Conservation (phyloP, 2,329 filamentous ascomycete genomes). For the Penicillium sp. region DNA sequence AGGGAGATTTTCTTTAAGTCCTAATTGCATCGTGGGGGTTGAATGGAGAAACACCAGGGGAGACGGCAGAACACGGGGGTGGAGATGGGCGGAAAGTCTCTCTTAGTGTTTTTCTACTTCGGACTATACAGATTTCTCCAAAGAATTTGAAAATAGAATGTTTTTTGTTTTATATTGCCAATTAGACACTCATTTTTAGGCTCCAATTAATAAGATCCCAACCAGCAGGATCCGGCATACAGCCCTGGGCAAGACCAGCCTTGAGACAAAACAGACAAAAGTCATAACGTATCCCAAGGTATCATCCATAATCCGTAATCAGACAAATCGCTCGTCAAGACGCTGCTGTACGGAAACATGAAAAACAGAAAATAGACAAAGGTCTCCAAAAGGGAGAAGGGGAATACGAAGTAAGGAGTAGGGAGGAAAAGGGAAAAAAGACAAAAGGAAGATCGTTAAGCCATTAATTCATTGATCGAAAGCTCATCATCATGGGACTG, state of each 20-base stretch:
- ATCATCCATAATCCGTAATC: slow-evolving; percentile 20
- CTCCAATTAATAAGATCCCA: slow-evolving; percentile 4
- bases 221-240: slow-evolving; percentile 8
- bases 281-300: slow-evolving; percentile 16
- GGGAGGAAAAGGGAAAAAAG: neutral
- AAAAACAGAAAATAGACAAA: slow-evolving; percentile 7
- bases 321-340: slow-evolving; percentile 21
- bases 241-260: neutral
- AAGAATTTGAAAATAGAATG: neutral
- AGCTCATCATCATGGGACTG: slow-evolving; percentile 30
- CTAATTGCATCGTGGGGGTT: slow-evolving; percentile 34
- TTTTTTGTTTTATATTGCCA: neutral
- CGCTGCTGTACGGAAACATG: slow-evolving; percentile 24
- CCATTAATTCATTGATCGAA: slow-evolving; percentile 38
- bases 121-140: neutral
- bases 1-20: slow-evolving; percentile 36
- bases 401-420: slow-evolving; percentile 5
- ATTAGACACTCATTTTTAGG: neutral
- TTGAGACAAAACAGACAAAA: slow-evolving; percentile 1
- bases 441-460: slow-evolving; percentile 16
- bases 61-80: slow-evolving; percentile 8
- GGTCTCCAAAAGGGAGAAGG: neutral
- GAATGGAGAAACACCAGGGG: slow-evolving; percentile 1
- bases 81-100: neutral
- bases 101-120: neutral